These are phyloP conservation scores for Sicyos baderoa DNA, from an alignment of 306 rosid species.

Conservation along the genomic window DNA sequence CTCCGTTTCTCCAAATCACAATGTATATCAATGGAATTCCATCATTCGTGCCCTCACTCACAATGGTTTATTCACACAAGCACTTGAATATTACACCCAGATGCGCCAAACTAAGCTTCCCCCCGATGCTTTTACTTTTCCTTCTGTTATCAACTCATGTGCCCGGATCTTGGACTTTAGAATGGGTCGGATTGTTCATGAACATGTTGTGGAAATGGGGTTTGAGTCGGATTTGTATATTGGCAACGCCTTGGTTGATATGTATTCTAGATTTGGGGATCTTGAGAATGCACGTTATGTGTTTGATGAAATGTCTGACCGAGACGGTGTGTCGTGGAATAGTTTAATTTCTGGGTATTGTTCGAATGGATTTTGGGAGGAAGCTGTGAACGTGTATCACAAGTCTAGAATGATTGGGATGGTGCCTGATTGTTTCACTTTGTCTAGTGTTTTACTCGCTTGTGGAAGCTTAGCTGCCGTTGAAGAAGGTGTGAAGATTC, in stretches of 20 bases:
- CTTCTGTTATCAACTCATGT: conserved; percentile 33
- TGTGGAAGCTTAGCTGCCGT: conserved; percentile 28
- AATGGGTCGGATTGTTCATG: conserved; percentile 22
- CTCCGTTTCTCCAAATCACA: conserved; percentile 20
- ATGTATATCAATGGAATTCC: conserved; percentile 29
- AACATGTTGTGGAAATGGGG: conserved; percentile 18
- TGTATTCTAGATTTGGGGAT: conserved; percentile 28
- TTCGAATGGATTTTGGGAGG: conserved; percentile 32
- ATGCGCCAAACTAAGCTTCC: conserved; percentile 22
- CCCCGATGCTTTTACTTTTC: conserved; percentile 31
- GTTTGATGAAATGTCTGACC: conserved; percentile 30
- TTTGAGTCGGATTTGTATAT: conserved; percentile 27
- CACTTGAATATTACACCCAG: conserved; percentile 25
- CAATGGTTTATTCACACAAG: conserved; percentile 21
- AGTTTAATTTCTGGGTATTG: conserved; percentile 34
- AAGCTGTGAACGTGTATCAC: conserved; percentile 24
- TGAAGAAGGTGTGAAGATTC: conserved; percentile 24
- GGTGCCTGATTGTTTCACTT: conserved; percentile 23
- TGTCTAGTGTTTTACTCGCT: conserved; percentile 23
- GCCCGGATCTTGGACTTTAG: conserved; percentile 24
- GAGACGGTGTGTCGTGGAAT: conserved; percentile 30
- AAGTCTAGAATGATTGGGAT: conserved; percentile 19
- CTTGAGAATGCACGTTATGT: conserved; percentile 20
- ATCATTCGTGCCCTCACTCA: conserved; percentile 30
- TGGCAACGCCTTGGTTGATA: conserved; percentile 29